Evolutionary conservation across 2,329 filamentous ascomycete species (phyloP).

Genomic region (Rutstroemia sp.): DNA sequence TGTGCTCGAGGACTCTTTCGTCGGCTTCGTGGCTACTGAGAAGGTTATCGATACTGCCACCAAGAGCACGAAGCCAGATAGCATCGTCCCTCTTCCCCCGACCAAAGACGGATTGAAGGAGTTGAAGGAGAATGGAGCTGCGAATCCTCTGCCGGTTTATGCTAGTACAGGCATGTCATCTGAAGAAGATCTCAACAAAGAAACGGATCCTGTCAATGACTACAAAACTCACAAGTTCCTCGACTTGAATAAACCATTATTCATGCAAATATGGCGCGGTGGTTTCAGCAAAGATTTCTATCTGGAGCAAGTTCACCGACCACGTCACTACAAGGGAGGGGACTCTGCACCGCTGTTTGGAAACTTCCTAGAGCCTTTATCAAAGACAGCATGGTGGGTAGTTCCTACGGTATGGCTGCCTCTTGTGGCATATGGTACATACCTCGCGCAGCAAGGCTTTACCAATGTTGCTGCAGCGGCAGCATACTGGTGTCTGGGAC

Average conservation of each 20-base stretch:
- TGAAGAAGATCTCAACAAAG: constrained; percentile 77
- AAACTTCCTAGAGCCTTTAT: constrained; percentile 97
- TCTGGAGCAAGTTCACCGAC: constrained; percentile 89
- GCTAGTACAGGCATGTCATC: constrained; percentile 76
- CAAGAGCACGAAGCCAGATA: constrained; percentile 30
- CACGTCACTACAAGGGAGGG: constrained; percentile 91
- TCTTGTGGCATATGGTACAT: constrained; percentile 65
- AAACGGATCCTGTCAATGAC: constrained; percentile 70
- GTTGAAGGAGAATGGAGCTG: constrained; percentile 32
- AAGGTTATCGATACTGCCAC: constrained; percentile 31
- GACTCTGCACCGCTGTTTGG: constrained; percentile 90
- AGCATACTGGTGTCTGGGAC: constrained; percentile 61
- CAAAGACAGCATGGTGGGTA: constrained; percentile 90
- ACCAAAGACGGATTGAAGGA: constrained; percentile 40
- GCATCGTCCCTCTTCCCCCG: constrained; percentile 46
- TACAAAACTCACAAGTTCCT: constrained; percentile 92
- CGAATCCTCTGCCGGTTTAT: constrained; percentile 38
- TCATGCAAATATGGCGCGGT: constrained; percentile 81
- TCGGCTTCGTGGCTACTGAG: constrained; percentile 69
- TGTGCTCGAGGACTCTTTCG: constrained; percentile 76
- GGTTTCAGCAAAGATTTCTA: constrained; percentile 96
- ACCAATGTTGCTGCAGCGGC: constrained; percentile 39
- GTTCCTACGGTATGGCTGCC: constrained; percentile 82
- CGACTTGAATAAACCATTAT: constrained; percentile 75
- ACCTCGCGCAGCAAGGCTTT: constrained; percentile 56